A percentile compares a stretch with the other conserved stretches of the same genome.
phyloP scores from a whole-genome alignment of 306 rosid species.

The Canavalia gladiata region DNA sequence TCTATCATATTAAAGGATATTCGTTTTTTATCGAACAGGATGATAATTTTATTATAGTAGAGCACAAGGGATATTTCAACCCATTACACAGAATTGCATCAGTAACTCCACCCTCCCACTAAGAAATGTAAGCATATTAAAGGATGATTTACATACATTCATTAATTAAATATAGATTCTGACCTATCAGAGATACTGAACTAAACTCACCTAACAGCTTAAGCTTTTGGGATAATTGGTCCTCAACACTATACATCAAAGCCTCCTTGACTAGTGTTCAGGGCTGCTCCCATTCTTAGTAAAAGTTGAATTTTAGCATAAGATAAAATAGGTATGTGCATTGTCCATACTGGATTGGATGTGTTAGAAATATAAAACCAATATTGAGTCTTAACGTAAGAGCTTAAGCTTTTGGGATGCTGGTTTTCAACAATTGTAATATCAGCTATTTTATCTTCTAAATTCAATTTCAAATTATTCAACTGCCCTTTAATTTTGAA shows the following conservation, averaged over 20 bases:
- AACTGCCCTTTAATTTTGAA: too few species aligned
- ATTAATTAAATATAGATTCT: neutral
- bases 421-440: too few species aligned
- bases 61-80: neutral
- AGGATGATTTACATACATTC: neutral
- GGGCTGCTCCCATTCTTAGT: neutral
- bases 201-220: neutral
- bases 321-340: neutral
- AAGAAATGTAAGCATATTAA: too few species aligned
- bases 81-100: neutral
- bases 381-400: neutral
- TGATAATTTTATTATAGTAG: neutral
- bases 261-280: neutral
- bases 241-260: neutral
- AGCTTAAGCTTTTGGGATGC: neutral
- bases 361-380: neutral
- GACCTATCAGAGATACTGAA: neutral
- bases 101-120: neutral
- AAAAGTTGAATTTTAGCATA: neutral
- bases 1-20: neutral
- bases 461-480: too few species aligned
- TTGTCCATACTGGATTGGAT: neutral
- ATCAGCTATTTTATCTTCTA: too few species aligned
- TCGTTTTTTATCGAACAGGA: neutral
- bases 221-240: neutral